A percentile compares a stretch with the other conserved stretches of the same genome.
These are phyloP conservation scores for Protostelium mycophagum DNA, from an alignment of 78 protist genomes.

Conservation along the genomic window DNA sequence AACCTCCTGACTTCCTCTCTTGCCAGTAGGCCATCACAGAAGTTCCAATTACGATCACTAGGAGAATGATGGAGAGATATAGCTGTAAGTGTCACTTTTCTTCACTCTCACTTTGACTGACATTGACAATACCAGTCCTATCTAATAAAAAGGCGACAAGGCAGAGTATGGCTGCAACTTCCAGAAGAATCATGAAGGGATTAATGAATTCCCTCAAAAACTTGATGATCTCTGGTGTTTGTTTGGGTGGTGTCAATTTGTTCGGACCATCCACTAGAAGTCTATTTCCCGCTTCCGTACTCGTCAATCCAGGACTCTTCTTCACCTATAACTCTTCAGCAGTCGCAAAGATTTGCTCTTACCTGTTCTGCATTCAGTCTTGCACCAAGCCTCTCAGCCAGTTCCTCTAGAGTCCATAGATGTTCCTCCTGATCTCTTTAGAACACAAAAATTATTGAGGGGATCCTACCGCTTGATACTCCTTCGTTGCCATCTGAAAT, in stretches of 20 bases:
- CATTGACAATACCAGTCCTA: constrained; percentile 22
- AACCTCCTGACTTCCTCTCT: constrained; percentile 62
- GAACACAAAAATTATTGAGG: background rate
- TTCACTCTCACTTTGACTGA: no score
- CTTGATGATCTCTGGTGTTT: constrained; percentile 39
- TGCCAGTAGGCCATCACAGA: constrained; percentile 79
- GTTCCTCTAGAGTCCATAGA: constrained; percentile 27
- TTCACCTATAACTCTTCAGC: background rate
- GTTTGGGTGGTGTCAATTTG: constrained; percentile 48
- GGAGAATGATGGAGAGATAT: constrained; percentile 84
- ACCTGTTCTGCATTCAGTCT: background rate
- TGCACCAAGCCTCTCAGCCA: constrained; percentile 14
- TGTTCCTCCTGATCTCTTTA: constrained; percentile 18
- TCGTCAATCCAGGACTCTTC: constrained; percentile 18
- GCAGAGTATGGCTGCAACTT: constrained; percentile 45
- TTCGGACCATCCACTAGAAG: constrained; percentile 23
- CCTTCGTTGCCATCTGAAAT: background rate
- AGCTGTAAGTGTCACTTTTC: no score
- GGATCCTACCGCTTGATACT: background rate
- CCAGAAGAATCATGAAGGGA: constrained; percentile 46
- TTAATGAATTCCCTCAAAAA: constrained; percentile 24
- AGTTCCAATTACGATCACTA: constrained; percentile 83
- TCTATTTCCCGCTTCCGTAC: constrained; percentile 12
- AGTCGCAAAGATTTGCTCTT: background rate
- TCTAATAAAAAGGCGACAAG: constrained; percentile 40